Percentiles rank a stretch among this genome's conserved stretches.
phyloP scores from a whole-genome alignment of 306 rosid genomes.

The Pyrus pyrifolia region DNA sequence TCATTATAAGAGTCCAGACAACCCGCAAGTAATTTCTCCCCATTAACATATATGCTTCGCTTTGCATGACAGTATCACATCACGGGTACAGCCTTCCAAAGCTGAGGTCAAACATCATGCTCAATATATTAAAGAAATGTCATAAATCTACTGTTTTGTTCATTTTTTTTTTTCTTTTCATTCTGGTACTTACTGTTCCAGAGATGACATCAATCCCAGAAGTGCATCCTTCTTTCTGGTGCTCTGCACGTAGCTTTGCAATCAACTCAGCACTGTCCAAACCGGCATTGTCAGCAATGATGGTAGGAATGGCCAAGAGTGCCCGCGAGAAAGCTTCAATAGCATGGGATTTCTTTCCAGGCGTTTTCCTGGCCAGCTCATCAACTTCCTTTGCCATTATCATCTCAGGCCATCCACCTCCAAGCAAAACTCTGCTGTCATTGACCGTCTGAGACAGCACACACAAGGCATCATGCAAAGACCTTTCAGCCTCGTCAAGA shows the following conservation, averaged over 20 bases:
- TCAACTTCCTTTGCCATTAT: conserved; percentile 89
- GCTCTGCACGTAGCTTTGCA: conserved; percentile 94
- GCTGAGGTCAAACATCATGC: background rate
- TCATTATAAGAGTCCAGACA: background rate
- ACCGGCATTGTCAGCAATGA: conserved; percentile 96
- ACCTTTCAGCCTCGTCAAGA: conserved; percentile 97
- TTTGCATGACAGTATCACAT: background rate
- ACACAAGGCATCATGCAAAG: conserved; percentile 94
- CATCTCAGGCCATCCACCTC: conserved; percentile 99
- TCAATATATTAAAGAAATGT: background rate
- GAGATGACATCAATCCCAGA: conserved; percentile 91
- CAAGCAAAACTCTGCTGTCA: conserved; percentile 90
- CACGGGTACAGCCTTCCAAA: background rate
- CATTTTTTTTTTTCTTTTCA: background rate
- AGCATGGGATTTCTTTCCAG: conserved; percentile 94
- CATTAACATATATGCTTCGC: background rate
- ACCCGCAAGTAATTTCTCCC: background rate
- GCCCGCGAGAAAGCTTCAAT: conserved; percentile 93
- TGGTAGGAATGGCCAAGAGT: conserved; percentile 80
- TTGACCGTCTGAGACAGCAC: conserved; percentile 91
- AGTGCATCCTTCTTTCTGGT: conserved; percentile 75
- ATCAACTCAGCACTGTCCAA: conserved; percentile 95
- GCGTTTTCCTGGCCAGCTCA: conserved; percentile 82
- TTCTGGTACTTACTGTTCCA: conserved; percentile 67
- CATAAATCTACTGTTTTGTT: background rate